These are phyloP conservation scores for Starmerella stigmatis DNA, from an alignment of 805 yeast genomes.

Conservation along the genomic window DNA sequence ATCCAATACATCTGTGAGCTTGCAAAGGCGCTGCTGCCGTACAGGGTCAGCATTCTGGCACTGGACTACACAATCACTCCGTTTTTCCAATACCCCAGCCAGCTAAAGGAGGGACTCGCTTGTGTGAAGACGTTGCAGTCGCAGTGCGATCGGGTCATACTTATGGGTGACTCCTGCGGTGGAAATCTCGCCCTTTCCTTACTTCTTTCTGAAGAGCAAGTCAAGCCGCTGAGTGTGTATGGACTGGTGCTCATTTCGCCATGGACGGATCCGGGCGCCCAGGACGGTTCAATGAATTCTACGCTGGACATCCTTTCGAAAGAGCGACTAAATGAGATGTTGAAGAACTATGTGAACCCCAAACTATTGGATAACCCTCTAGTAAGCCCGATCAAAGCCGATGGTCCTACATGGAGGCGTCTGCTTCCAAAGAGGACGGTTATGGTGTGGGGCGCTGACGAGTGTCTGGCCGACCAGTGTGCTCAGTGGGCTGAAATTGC, in stretches of 20 bases:
- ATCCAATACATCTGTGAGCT: constrained; percentile 16
- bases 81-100: constrained; percentile 24
- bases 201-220: constrained; percentile 11
- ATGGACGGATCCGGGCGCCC: constrained; percentile 18
- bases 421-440: constrained; percentile 14
- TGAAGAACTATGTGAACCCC: constrained; percentile 4
- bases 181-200: constrained; percentile 25
- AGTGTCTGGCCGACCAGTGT: constrained; percentile 21
- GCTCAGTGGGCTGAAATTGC: constrained; percentile 11
- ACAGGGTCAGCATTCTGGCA: constrained; percentile 19
- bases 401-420: constrained; percentile 17
- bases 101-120: constrained; percentile 25
- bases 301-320: constrained; percentile 14
- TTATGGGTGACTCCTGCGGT: constrained; percentile 32
- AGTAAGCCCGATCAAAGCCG: constrained; percentile 17
- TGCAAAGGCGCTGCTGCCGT: constrained; percentile 8
- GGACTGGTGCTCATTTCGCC: constrained; percentile 22
- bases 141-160: constrained; percentile 21
- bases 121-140: constrained; percentile 20
- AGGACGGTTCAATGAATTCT: constrained; percentile 15
- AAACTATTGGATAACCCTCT: constrained; percentile 16
- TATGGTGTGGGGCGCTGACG: constrained; percentile 23
- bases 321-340: constrained; percentile 15
- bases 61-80: constrained; percentile 29
- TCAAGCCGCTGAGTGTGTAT: constrained; percentile 2